Evolutionary conservation across 192 early-diverging fungal species (phyloP).

Genomic region (Podila horticola): DNA sequence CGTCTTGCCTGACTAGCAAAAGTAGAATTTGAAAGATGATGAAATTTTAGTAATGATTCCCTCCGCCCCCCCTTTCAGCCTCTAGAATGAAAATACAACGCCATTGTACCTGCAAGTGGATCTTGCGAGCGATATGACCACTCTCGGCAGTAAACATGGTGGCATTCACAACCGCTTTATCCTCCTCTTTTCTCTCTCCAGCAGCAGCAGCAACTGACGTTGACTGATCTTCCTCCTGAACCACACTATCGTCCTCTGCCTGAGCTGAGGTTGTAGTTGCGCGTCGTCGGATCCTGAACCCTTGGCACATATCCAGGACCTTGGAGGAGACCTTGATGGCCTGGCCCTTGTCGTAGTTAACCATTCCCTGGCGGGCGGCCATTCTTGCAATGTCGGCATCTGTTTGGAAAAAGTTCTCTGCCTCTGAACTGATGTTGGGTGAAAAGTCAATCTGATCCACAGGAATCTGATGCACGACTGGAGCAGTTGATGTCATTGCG

Average conservation of each 20-base stretch:
- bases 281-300: background rate
- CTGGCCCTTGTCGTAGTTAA: constrained; percentile 65
- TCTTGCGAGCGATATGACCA: constrained; percentile 71
- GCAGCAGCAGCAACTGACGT: background rate
- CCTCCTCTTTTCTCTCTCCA: constrained; percentile 11
- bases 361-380: constrained; percentile 62
- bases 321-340: constrained; percentile 73
- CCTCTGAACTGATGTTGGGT: constrained; percentile 65
- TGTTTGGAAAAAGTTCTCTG: constrained; percentile 79
- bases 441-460: constrained; percentile 53
- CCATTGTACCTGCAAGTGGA: constrained; percentile 69
- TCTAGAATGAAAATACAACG: no score
- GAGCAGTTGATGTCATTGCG: constrained; percentile 1
- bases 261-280: background rate
- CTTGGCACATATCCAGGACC: constrained; percentile 60
- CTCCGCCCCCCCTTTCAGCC: background rate
- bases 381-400: constrained; percentile 72
- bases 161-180: constrained; percentile 14
- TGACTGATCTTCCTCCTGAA: background rate
- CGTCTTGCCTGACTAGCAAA: constrained; percentile 60
- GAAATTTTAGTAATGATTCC: no score
- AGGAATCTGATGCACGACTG: constrained; percentile 23
- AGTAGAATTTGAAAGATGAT: background rate
- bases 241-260: background rate
- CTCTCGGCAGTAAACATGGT: constrained; percentile 76